Conservation (phyloP, 768 basidiomycete species). For the Butyriboletus loyo region DNA sequence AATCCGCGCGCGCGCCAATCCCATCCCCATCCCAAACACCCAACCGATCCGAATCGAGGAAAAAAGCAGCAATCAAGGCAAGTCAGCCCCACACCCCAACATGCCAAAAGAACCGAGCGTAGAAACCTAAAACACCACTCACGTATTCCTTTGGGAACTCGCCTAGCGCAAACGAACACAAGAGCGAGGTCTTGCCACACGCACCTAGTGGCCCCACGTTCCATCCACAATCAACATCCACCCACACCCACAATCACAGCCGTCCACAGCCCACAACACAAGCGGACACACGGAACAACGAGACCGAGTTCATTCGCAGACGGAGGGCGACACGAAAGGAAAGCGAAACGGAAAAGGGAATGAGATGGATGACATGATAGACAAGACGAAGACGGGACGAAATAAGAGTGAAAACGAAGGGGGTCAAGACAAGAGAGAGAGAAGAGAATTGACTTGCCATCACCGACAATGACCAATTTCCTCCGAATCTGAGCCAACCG, state of each 20-base stretch:
- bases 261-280: not conserved
- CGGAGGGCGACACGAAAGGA: not conserved
- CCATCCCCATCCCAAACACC: not conserved
- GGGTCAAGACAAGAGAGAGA: not conserved
- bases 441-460: constrained; percentile 57
- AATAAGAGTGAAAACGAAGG: no score
- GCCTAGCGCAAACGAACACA: constrained; percentile 90
- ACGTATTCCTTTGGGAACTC: constrained; percentile 97
- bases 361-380: not conserved
- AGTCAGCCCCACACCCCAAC: not conserved
- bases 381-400: not conserved
- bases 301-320: not conserved
- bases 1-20: not conserved
- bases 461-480: constrained; percentile 96
- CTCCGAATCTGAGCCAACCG: constrained; percentile 66
- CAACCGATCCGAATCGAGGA: not conserved
- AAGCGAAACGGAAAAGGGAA: not conserved
- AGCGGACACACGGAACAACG: not conserved
- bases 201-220: constrained; percentile 52
- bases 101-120: no score
- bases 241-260: not conserved
- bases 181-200: constrained; percentile 91
- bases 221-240: not conserved
- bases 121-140: constrained; percentile 33
- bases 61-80: not conserved